Evolutionary conservation across 352 stramenopile genomes (phyloP), one percentile per base, ranked within the genome.

Genomic region (Globisporangium spinosum): DNA sequence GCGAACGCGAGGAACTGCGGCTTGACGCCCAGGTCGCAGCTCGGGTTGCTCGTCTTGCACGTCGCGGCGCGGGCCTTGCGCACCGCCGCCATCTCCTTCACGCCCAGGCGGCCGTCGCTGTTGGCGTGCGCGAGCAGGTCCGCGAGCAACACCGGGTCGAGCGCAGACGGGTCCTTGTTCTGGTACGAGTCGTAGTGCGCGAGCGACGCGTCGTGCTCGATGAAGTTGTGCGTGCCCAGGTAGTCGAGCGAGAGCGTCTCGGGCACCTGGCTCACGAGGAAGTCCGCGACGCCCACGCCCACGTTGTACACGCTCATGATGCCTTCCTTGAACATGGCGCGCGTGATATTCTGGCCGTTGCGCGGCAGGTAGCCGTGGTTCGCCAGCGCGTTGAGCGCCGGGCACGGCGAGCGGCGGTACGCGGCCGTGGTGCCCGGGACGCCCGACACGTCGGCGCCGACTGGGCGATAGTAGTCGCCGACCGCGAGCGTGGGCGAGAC

Each of bases 131-230:
- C 45, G 53, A 73, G 43, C n/a, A 78, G 20, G 23, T 73, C 65
- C 4, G 54, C 38, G 12, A 56, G 25, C 45, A 79, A 25, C 7
- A 32, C n/a, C 0, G 49, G 7, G 60, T 77, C 62, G 13, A 76
- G 23, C 12, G 22, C n/a, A 6, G 65, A 55, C 15, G 72, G 64
- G 49, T 81, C 73, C 13, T 60, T 35, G 53, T 69, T 69, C 23
- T 62, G 53, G 34, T 62, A 69, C 13, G 64, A 25, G 27, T 81
- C 77, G 0, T 25, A n/a, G 57, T 77, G 76, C 9, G 70, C 66
- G 15, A 82, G 62, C 47, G 76, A 82, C 56, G 65, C 67, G 65
- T 82, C 76, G 60, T 82, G 73, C 60, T 82, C 76, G 49, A 69
- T 67, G 3, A 56, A 35, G 69, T 77, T 74, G 67, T 81, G 75